A percentile compares a stretch with the other conserved stretches of the same genome.
These are phyloP conservation scores for Actinomortierella ambigua DNA, from an alignment of 371 early-diverging fungal genomes.

Conservation along the genomic window DNA sequence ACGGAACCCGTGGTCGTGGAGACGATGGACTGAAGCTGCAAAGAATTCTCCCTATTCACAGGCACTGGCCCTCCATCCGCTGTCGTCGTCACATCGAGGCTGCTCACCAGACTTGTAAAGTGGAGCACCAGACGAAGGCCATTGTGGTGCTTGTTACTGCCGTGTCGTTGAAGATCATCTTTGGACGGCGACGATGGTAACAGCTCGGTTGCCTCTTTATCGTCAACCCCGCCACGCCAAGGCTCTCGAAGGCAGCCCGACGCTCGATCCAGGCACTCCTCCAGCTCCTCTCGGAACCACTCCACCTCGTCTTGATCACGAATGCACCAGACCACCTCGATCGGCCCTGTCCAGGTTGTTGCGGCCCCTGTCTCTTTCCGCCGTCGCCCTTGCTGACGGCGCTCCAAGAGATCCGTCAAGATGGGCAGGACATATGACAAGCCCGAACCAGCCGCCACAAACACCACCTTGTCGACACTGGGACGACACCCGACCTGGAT, in stretches of 20 bases:
- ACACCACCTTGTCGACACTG: constrained; percentile 44
- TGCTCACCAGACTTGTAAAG: constrained; percentile 7
- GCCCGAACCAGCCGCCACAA: constrained; percentile 60
- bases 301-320: constrained; percentile 46
- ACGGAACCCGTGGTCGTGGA: neutral
- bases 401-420: constrained; percentile 50
- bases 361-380: neutral
- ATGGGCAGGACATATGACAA: constrained; percentile 58
- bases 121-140: constrained; percentile 14
- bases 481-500: constrained; percentile 24
- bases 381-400: constrained; percentile 14
- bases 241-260: constrained; percentile 7
- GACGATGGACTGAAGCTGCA: neutral
- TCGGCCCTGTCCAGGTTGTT: neutral
- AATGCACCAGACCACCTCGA: constrained; percentile 37
- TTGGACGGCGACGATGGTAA: constrained; percentile 11
- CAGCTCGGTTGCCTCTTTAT: constrained; percentile 25
- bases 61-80: neutral
- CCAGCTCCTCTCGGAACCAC: constrained; percentile 59
- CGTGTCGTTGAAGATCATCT: too few species aligned
- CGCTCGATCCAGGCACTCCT: constrained; percentile 30
- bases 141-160: too few species aligned
- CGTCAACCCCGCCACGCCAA: constrained; percentile 11
- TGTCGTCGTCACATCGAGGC: constrained; percentile 7
- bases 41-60: neutral